Evolutionary conservation across 495 filamentous ascomycete genomes (phyloP).

Genomic region (Daldinia vernicosa): DNA sequence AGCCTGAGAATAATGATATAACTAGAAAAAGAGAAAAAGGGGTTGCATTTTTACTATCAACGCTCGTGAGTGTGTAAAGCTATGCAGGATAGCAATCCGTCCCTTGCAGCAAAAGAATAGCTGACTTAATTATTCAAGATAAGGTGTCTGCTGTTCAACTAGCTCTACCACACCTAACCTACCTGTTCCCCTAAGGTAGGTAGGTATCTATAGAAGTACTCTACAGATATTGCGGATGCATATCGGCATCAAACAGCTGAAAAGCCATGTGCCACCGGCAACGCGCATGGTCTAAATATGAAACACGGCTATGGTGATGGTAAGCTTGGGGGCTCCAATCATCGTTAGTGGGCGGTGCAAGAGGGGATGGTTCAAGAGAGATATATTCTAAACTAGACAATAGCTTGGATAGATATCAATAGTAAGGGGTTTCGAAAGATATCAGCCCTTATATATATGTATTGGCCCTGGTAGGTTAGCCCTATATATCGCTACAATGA

Average conservation of each 20-base stretch:
- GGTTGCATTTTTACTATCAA: neutral
- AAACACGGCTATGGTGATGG: conserved; percentile 22
- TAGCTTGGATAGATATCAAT: neutral
- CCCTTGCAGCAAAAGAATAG: neutral
- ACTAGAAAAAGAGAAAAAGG: neutral
- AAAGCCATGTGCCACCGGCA: neutral
- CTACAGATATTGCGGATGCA: conserved; percentile 5
- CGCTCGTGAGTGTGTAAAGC: neutral
- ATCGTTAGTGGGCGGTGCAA: neutral
- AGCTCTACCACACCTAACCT: too few species aligned
- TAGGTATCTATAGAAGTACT: neutral
- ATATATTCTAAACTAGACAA: neutral
- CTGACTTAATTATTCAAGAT: neutral
- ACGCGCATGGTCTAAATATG: conserved; percentile 27
- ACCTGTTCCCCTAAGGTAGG: too few species aligned
- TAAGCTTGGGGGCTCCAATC: neutral
- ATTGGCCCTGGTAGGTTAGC: neutral
- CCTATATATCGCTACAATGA: neutral
- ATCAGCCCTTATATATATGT: neutral
- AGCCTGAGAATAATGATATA: neutral
- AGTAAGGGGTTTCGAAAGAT: neutral
- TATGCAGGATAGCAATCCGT: neutral
- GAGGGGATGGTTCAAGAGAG: neutral
- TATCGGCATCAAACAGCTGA: neutral
- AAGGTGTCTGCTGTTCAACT: neutral